Evolutionary conservation across 2,329 filamentous ascomycete species (phyloP), one percentile per base, ranked within the genome.

Genomic region (Pseudogymnoascus sp.): DNA sequence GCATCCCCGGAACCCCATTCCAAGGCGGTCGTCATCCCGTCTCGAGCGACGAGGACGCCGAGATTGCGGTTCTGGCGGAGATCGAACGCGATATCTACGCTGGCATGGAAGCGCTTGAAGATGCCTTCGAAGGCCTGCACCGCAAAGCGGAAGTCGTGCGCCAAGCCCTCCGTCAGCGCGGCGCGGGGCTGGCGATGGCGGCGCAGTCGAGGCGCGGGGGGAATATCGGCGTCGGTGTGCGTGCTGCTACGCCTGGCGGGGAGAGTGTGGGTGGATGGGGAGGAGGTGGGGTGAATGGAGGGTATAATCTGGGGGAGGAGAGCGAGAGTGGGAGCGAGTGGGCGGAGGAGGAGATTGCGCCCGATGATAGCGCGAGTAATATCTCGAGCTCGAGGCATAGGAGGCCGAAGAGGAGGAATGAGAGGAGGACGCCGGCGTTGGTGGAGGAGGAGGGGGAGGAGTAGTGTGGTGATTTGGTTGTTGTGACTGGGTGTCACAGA

Each of bases 91-190:
- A 96, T 70, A 96, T 97, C 62, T 97, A 93, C 74, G 81, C 85
- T 34, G 90, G 92, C 64, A 97, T 97, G 93, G 93, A 97, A 75
- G 86, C 86, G 0, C 81, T 97, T 22, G 93, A 97, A 74, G 91
- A 97, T 70, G 91, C 92, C 0, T 97, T 97, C 68, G 93, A 97
- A 75, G 85, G 84, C 28, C 79, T 97, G n/a, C 93, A 97, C 71
- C 82, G 85, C 66, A 88, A 87, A 69, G 93, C 93, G 1, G 91
- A 97, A 75, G 74, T 80, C 16, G 89, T 97, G 14, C 86, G 93
- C 4, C 86, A 84, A 20, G 84, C 87, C 0, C 79, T 97, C 4
- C 87, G 92, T 5, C 89, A 94, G 71, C 88, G 93, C 39, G 86
- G 87, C 12, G 90, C 91, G 0, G 92, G 90, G 1, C 78, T 97